Evolutionary conservation across 306 rosid species (phyloP), one percentile per base, ranked within the genome.

Genomic region (Casuarina equisetifolia): DNA sequence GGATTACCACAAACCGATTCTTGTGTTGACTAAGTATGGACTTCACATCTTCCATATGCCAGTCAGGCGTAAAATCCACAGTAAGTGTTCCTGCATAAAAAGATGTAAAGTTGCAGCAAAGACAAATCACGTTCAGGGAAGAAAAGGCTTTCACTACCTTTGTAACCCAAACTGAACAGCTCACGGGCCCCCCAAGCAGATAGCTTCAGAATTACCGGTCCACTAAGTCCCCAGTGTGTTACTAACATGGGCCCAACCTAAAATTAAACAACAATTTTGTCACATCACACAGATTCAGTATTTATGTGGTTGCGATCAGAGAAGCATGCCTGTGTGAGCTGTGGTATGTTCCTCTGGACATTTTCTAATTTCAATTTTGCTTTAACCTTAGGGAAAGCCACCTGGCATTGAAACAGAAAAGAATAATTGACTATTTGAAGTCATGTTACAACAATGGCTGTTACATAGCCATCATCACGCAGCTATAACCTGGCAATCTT

Each of bases 211-310:
- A 94, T 82, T 74, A 78, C 96, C 0, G 98, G 98, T 45, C 97
- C 98, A 80, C 98, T 94, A 80, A 94, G 90, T 84, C 97, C 98
- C 98, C 97, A 90, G 5, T 94, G 98, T 36, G 98, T 94, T 83
- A 94, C 89, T 76, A 94, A 79, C 93, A 94, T 85, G 57, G 97
- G 90, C 40, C 98, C 98, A 74, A 92, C 89, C 97, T 94, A 77
- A 54, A 76, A 53, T 83, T 79, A 53, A 78, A 70, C 75, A 71
- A 36, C 50, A 46, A 46, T 19, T 40, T 55, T 32, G 76, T 78
- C 82, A 75, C 48, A 38, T 61, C 38, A 20, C 49, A 64, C 46
- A 38, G 72, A 48, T 77, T 67, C 49, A 77, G 74, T 78, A 76
- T 79, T 69, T 74, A 75, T 67, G 42, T 17, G 61, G 40, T 52